phyloP scores from a whole-genome alignment of 371 early-diverging fungal genomes.

The Rhizopus sp. region DNA sequence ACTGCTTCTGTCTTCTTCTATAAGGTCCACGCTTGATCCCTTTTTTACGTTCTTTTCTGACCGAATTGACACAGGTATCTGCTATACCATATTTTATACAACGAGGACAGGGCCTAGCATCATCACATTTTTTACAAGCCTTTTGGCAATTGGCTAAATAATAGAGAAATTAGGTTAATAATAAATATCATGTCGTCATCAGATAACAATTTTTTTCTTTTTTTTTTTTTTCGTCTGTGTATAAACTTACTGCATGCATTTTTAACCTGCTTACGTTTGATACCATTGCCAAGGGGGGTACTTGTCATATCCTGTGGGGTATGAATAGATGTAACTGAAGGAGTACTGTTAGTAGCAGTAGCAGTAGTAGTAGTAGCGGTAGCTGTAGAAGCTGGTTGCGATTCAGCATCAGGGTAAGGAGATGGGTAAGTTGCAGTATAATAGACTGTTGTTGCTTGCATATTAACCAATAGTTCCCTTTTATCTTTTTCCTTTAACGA shows the following conservation, averaged over 20 bases:
- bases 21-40: conserved; percentile 88
- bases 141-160: conserved; percentile 82
- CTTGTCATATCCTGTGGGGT: conserved; percentile 19
- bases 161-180: conserved; percentile 5
- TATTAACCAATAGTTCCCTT: background rate
- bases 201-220: conserved; percentile 7
- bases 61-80: conserved; percentile 78
- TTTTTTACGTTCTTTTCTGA: conserved; percentile 83
- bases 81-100: conserved; percentile 77
- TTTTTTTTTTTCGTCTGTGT: background rate
- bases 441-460: conserved; percentile 3
- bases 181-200: conserved; percentile 14
- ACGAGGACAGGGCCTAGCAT: conserved; percentile 84
- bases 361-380: conserved; percentile 1
- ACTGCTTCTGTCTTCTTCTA: conserved; percentile 55
- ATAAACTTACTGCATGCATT: conserved; percentile 53
- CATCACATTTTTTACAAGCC: conserved; percentile 93
- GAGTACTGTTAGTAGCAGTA: conserved; percentile 18
- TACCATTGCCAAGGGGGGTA: conserved; percentile 7
- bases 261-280: conserved; percentile 51
- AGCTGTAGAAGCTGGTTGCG: background rate
- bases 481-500: conserved; percentile 1
- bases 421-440: conserved; percentile 23
- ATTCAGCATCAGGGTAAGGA: conserved; percentile 10
- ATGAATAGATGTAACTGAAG: conserved; percentile 24